Evolutionary conservation across 2,329 filamentous ascomycete genomes (phyloP).

Genomic region (Ophiocordyceps camponoti-rufipedis): DNA sequence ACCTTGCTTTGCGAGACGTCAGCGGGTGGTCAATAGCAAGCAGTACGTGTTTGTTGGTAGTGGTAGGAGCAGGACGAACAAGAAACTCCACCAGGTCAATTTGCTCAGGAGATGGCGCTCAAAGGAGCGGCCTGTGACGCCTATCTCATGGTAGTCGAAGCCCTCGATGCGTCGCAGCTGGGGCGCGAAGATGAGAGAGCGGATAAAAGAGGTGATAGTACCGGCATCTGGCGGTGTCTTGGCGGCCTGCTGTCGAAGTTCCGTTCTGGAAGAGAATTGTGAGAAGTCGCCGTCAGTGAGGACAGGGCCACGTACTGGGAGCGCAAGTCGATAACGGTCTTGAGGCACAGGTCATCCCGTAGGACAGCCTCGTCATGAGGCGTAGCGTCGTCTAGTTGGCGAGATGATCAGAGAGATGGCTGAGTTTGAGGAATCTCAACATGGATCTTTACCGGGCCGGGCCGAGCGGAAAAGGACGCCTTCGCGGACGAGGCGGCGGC

Average conservation of each 20-base stretch:
- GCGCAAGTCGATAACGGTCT: conserved; percentile 61
- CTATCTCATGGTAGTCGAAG: conserved; percentile 46
- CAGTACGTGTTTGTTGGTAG: background rate
- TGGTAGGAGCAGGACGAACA: conserved; percentile 22
- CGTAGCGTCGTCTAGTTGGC: conserved; percentile 48
- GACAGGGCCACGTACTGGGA: conserved; percentile 37
- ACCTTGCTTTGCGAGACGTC: conserved; percentile 19
- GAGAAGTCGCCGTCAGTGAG: background rate
- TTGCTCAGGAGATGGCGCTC: conserved; percentile 49
- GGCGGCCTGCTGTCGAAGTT: conserved; percentile 49
- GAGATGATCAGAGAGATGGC: background rate
- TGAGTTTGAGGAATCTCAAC: background rate
- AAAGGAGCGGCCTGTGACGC: conserved; percentile 55
- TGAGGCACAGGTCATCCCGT: conserved; percentile 40
- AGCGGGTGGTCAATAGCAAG: background rate
- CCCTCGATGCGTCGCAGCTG: conserved; percentile 39
- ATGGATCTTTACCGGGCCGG: conserved; percentile 27
- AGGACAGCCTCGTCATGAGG: conserved; percentile 42
- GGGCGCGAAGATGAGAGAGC: background rate
- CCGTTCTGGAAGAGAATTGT: conserved; percentile 32
- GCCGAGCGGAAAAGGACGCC: conserved; percentile 52
- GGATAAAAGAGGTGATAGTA: background rate
- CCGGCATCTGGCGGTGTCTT: conserved; percentile 25
- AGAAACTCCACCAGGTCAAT: conserved; percentile 47
- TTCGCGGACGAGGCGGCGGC: conserved; percentile 37